Evolutionary conservation across 179 eudicot genomes (phyloP).

Genomic region (Pouteria campechiana): DNA sequence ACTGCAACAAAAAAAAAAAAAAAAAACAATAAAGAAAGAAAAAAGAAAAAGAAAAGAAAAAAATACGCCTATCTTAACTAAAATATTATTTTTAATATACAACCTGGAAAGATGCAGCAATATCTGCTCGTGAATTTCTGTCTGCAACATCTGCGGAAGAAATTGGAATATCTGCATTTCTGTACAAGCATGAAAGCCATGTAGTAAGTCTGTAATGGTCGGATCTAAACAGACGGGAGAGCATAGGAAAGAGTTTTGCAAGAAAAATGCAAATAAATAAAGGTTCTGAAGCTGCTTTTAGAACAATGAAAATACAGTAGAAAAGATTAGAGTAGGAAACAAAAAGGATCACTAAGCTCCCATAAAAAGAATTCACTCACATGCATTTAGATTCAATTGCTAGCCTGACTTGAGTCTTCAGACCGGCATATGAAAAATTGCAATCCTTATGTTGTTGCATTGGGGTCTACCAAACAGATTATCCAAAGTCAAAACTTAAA

Average conservation of each 20-base stretch:
- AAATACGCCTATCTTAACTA: no score
- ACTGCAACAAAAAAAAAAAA: not conserved
- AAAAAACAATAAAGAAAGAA: not conserved
- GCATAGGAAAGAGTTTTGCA: no score
- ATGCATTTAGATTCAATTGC: conserved; percentile 72
- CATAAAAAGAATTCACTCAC: conserved; percentile 27
- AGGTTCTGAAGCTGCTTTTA: not conserved
- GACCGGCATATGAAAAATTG: conserved; percentile 96
- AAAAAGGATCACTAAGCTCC: not conserved
- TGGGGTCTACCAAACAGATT: conserved; percentile 51
- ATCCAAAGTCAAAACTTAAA: conserved; percentile 2
- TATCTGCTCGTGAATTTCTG: conserved; percentile 67
- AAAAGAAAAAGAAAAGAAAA: no score
- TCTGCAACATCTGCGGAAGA: conserved; percentile 63
- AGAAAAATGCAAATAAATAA: no score
- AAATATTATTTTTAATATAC: no score
- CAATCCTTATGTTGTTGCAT: conserved; percentile 98
- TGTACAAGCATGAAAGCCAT: conserved; percentile 16
- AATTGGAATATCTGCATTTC: conserved; percentile 60
- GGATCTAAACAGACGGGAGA: not conserved
- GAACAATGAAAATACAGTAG: not conserved
- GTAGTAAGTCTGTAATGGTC: not conserved
- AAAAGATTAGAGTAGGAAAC: not conserved
- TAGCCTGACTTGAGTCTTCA: conserved; percentile 95
- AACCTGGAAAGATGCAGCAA: conserved; percentile 99